Evolutionary conservation across 1,284 basidiomycete genomes (phyloP).

Genomic region (Papiliotrema flavescens): DNA sequence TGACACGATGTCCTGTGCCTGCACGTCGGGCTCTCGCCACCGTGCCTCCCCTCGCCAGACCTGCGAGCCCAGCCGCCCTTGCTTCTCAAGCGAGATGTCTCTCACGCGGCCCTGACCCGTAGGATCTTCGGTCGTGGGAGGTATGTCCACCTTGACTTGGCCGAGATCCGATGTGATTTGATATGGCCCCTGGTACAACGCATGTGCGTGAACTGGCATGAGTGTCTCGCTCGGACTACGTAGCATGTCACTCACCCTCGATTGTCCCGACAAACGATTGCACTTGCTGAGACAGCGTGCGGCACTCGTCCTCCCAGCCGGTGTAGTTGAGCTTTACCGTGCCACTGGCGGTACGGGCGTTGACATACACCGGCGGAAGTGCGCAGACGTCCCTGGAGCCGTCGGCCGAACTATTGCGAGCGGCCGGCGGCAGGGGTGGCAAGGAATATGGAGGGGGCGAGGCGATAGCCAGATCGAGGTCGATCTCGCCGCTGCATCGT

Average conservation of each 20-base stretch:
- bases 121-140: constrained; percentile 5
- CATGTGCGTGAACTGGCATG: not conserved
- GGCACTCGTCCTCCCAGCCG: constrained; percentile 16
- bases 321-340: constrained; percentile 5
- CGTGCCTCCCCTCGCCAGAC: too few species aligned
- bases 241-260: constrained; percentile 6
- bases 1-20: too few species aligned
- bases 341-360: constrained; percentile 3
- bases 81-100: constrained; percentile 6
- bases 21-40: too few species aligned
- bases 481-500: constrained; percentile 9
- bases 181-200: not conserved
- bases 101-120: constrained; percentile 5
- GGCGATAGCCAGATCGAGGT: constrained; percentile 8
- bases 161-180: constrained; percentile 1
- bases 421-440: not conserved
- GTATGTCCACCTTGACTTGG: constrained; percentile 6
- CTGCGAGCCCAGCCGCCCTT: not conserved
- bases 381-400: not conserved
- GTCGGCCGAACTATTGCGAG: not conserved
- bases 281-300: constrained; percentile 2
- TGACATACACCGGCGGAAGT: not conserved
- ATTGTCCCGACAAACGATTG: constrained; percentile 6
- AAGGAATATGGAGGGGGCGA: not conserved
- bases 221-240: not conserved